phyloP scores from a whole-genome alignment of 1,139 yeast species.

The Meyerozyma carpophila region DNA sequence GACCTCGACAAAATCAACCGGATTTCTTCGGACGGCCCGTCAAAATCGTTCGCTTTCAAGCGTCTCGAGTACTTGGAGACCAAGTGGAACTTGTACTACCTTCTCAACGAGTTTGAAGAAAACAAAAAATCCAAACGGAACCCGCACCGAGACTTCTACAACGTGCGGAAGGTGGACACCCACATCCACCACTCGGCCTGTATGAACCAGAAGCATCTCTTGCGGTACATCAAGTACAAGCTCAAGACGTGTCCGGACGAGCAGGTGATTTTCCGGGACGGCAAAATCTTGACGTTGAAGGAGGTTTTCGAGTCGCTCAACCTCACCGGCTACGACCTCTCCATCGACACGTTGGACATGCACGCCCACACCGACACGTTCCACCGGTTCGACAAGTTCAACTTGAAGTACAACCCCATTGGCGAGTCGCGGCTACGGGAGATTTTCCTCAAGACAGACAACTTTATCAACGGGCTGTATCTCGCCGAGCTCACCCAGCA shows the following conservation, averaged over 20 bases:
- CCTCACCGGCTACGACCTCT: slow-evolving; percentile 87
- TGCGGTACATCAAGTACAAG: slow-evolving; percentile 91
- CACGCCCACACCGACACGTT: slow-evolving; percentile 98
- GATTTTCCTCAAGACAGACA: slow-evolving; percentile 92
- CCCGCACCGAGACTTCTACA: slow-evolving; percentile 96
- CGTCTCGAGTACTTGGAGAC: slow-evolving; percentile 92
- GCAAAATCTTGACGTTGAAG: slow-evolving; percentile 75
- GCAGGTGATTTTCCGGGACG: slow-evolving; percentile 90
- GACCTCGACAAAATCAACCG: slow-evolving; percentile 70
- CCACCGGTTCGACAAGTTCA: slow-evolving; percentile 96
- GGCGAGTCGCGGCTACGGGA: slow-evolving; percentile 97
- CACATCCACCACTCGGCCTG: slow-evolving; percentile 99
- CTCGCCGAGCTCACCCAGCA: slow-evolving; percentile 91
- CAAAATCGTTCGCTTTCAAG: slow-evolving; percentile 95
- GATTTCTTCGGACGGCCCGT: slow-evolving; percentile 89
- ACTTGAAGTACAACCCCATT: slow-evolving; percentile 93
- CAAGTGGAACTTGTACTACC: slow-evolving; percentile 86
- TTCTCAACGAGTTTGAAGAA: slow-evolving; percentile 90
- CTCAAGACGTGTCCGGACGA: slow-evolving; percentile 62
- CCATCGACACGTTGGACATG: slow-evolving; percentile 97
- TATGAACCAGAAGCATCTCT: slow-evolving; percentile 95
- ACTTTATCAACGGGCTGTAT: slow-evolving; percentile 81
- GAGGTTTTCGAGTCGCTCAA: slow-evolving; percentile 89
- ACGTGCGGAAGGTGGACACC: slow-evolving; percentile 96
- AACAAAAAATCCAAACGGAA: slow-evolving; percentile 64